Evolutionary conservation across 2,329 filamentous ascomycete genomes (phyloP), one percentile per base, ranked within the genome.

Genomic region (Talaromyces albobiverticillius): DNA sequence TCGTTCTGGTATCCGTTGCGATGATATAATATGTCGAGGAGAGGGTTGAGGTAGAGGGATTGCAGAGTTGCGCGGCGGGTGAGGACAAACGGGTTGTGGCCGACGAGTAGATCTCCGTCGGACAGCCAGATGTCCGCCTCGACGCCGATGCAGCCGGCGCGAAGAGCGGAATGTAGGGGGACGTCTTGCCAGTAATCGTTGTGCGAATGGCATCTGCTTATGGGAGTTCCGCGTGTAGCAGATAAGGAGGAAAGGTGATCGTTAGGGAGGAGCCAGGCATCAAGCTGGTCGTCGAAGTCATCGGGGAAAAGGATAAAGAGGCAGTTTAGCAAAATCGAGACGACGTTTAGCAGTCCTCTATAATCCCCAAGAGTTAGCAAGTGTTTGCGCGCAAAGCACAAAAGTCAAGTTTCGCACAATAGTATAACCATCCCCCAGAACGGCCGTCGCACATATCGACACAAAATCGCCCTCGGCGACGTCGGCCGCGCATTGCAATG

Each of bases 91-190:
- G 70, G 74, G 22, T 70, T 77, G 64, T 83, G 81, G 22, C 81
- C 81, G 43, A 83, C 79, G 55, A 75, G 80, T 25, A 83, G 70
- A n/a, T 82, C 78, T 3, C 77, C 61, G 38, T 75, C 68, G 53
- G 79, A 77, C 7, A 79, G 71, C 79, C 80, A 83, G 29, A 83
- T 76, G 56, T 83, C 81, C 2, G 81, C 81, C 68, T 83, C 81
- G 16, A 83, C 77, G 29, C 80, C 73, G 11, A 77, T 75, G 62
- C 80, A 83, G 41, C 81, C 81, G 22, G 74, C 79, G 54, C 75
- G 69, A 0, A 83, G 68, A 10, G 81, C 81, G n/a, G 79, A 79
- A 61, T 75, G 82, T 0, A 83, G 71, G 1, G 81, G 81, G 0
- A 81, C 71, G 2, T 69, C 71, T 8, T 79, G 77, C 79, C 79